A percentile compares a stretch with the other conserved stretches of the same genome.
Evolutionary conservation across 192 early-diverging fungal genomes (phyloP).

Genomic region (Coemansia sp.): DNA sequence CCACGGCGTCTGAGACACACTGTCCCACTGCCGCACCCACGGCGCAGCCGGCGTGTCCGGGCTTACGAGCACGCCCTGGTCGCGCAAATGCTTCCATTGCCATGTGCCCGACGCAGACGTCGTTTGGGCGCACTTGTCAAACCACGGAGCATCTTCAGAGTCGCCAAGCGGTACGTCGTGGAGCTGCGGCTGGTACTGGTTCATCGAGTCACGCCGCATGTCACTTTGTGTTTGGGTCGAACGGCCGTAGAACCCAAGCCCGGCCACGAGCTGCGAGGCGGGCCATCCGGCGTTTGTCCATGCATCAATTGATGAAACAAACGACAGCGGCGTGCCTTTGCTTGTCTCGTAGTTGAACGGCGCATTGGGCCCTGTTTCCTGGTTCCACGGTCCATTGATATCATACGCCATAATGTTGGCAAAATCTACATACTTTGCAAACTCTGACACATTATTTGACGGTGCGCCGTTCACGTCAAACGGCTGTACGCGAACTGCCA

Average conservation of each 20-base stretch:
- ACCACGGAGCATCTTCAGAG: constrained; percentile 55
- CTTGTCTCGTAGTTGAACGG: constrained; percentile 49
- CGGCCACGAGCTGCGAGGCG: constrained; percentile 57
- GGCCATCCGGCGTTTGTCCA: constrained; percentile 61
- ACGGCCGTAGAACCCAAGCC: constrained; percentile 64
- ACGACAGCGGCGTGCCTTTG: constrained; percentile 36
- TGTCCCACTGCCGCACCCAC: constrained; percentile 67
- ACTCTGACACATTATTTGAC: constrained; percentile 55
- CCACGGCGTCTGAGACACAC: constrained; percentile 58
- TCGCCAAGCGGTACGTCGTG: constrained; percentile 53
- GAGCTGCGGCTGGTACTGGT: constrained; percentile 49
- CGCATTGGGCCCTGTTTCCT: constrained; percentile 60
- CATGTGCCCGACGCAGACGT: constrained; percentile 54
- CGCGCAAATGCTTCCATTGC: constrained; percentile 64
- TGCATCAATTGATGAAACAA: constrained; percentile 46
- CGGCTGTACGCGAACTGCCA: constrained; percentile 64
- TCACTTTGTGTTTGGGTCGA: constrained; percentile 38
- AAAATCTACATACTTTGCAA: constrained; percentile 60
- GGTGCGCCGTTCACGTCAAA: constrained; percentile 54
- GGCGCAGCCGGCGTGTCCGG: constrained; percentile 52
- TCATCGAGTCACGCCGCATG: constrained; percentile 49
- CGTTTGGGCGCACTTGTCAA: constrained; percentile 8
- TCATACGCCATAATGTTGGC: constrained; percentile 74
- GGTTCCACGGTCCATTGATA: constrained; percentile 57
- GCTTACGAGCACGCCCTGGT: constrained; percentile 51